These are phyloP conservation scores for Globisporangium irregulare DNA, from an alignment of 352 stramenopile genomes.

Conservation along the genomic window DNA sequence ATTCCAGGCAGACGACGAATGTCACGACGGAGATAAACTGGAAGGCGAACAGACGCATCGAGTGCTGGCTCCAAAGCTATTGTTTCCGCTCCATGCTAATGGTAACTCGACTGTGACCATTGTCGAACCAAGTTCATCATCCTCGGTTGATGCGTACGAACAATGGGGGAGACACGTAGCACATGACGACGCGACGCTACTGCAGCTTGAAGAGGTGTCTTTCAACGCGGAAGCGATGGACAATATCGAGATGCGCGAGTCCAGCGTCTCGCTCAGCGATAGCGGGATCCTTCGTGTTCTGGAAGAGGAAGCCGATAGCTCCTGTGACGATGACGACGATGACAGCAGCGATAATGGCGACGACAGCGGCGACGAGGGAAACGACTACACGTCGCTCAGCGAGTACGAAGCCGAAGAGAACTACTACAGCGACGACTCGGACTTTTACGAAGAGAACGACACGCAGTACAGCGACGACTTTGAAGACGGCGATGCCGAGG, in stretches of 20 bases:
- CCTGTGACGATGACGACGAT: conserved; percentile 32
- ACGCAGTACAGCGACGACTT: conserved; percentile 84
- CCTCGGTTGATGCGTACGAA: conserved; percentile 16
- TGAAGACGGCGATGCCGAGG: conserved; percentile 69
- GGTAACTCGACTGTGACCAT: conserved; percentile 6
- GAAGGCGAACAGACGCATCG: not conserved
- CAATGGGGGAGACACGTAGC: conserved; percentile 18
- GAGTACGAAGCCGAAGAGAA: conserved; percentile 81
- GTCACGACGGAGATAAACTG: not conserved
- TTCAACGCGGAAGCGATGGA: conserved; percentile 7
- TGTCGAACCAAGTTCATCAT: not conserved
- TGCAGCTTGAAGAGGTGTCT: conserved; percentile 20
- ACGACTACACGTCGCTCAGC: conserved; percentile 65
- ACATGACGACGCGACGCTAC: conserved; percentile 18
- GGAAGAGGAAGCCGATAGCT: conserved; percentile 53
- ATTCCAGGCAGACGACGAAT: not conserved
- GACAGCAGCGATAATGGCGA: conserved; percentile 20
- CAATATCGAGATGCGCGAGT: conserved; percentile 41
- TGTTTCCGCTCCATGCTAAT: conserved; percentile 13
- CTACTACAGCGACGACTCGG: conserved; percentile 82
- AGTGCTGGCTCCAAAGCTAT: conserved; percentile 13
- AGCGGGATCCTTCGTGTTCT: conserved; percentile 7
- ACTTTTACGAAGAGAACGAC: conserved; percentile 65
- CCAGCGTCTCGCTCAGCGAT: conserved; percentile 36
- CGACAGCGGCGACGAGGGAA: conserved; percentile 31